phyloP scores from a whole-genome alignment of 352 stramenopile genomes.

The Pythium periplocum region DNA sequence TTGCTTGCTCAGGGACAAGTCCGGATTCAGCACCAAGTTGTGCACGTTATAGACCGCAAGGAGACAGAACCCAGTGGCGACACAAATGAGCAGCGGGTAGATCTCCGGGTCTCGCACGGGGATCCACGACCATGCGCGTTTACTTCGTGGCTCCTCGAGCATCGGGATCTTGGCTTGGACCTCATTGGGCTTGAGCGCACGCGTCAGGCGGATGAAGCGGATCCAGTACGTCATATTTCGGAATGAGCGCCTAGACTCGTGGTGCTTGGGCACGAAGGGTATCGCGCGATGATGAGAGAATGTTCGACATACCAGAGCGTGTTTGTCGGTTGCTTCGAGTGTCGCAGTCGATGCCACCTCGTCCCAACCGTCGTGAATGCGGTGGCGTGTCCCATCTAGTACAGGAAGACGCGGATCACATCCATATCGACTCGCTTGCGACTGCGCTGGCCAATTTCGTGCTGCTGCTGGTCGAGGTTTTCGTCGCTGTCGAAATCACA shows the following conservation, averaged over 20 bases:
- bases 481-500: conserved; percentile 55
- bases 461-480: conserved; percentile 27
- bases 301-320: neutral
- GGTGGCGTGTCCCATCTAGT: conserved; percentile 17
- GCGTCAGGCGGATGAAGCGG: conserved; percentile 17
- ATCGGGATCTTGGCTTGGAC: conserved; percentile 39
- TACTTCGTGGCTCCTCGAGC: conserved; percentile 14
- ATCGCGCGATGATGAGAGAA: conserved; percentile 1
- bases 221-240: conserved; percentile 17
- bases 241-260: neutral
- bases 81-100: conserved; percentile 29
- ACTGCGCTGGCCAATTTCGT: conserved; percentile 52
- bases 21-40: conserved; percentile 27
- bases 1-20: conserved; percentile 22
- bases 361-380: neutral
- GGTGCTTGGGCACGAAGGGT: neutral
- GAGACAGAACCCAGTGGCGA: conserved; percentile 17
- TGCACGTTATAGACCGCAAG: conserved; percentile 25
- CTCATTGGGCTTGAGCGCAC: conserved; percentile 23
- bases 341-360: conserved; percentile 7
- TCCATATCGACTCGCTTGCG: conserved; percentile 53
- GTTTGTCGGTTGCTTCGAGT: neutral
- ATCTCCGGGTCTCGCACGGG: conserved; percentile 32
- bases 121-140: conserved; percentile 22
- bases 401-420: conserved; percentile 56